phyloP scores from a whole-genome alignment of 305 asterid species.

The Solanum aculeatissimum region DNA sequence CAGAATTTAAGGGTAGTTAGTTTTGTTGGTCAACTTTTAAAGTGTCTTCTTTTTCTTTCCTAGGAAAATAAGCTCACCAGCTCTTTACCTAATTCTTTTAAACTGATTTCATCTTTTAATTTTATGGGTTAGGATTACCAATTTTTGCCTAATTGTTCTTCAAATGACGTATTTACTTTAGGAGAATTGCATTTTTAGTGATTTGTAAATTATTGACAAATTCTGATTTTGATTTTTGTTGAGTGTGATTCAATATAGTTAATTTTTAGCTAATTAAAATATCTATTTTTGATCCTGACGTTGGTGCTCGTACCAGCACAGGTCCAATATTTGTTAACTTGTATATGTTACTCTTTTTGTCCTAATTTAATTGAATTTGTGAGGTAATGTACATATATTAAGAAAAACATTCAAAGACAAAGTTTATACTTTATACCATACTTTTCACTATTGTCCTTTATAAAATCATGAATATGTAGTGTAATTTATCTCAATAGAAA shows the following conservation, averaged over 20 bases:
- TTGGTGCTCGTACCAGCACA: no score
- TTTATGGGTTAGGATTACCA: neutral
- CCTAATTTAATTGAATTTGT: no score
- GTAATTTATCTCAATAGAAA: no score
- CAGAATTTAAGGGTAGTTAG: neutral
- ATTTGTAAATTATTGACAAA: neutral
- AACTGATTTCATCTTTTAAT: neutral
- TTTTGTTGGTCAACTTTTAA: neutral
- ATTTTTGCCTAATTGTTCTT: neutral
- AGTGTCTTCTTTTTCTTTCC: neutral
- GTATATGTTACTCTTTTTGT: no score
- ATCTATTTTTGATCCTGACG: no score
- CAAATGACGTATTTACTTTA: constrained; percentile 10
- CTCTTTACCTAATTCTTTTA: neutral
- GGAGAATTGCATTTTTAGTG: constrained; percentile 54
- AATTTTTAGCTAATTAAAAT: no score
- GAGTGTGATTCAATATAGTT: neutral
- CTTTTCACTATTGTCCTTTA: no score
- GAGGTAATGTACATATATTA: no score
- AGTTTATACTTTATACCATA: no score
- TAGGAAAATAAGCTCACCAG: neutral
- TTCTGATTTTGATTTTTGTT: neutral
- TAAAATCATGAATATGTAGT: no score
- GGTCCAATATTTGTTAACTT: no score
- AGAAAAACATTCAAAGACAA: no score